Evolutionary conservation across 23 red algal species (phyloP).

Genomic region (Gracilaria domingensis): DNA sequence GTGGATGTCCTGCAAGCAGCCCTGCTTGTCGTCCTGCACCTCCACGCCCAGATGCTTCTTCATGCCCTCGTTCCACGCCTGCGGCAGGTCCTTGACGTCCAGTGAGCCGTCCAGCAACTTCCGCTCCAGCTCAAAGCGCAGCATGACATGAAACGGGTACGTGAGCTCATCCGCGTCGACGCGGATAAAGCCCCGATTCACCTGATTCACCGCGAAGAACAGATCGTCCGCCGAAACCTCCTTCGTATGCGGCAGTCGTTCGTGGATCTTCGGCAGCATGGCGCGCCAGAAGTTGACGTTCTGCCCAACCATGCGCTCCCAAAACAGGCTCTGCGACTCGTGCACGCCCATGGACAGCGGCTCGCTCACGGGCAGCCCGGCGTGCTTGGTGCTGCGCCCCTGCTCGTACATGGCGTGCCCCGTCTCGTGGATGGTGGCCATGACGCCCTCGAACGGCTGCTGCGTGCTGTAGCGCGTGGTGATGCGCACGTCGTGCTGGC

Average conservation of each 20-base stretch:
- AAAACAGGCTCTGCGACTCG: conserved; percentile 79
- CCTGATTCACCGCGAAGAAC: conserved; percentile 62
- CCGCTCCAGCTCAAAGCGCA: conserved; percentile 76
- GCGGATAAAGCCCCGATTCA: conserved; percentile 65
- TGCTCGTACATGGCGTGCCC: conserved; percentile 87
- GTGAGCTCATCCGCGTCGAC: conserved; percentile 74
- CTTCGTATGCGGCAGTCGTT: conserved; percentile 65
- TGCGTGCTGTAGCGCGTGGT: conserved; percentile 77
- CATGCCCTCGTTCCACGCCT: conserved; percentile 74
- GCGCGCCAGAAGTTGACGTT: conserved; percentile 51
- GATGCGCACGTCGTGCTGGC: conserved; percentile 66
- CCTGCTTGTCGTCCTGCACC: conserved; percentile 35
- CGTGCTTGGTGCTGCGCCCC: conserved; percentile 45
- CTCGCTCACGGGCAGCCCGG: conserved; percentile 61
- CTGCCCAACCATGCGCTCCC: conserved; percentile 81
- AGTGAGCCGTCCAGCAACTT: conserved; percentile 62
- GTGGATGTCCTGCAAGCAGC: conserved; percentile 83
- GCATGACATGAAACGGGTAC: conserved; percentile 80
- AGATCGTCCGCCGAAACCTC: conserved; percentile 59
- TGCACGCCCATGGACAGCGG: conserved; percentile 73
- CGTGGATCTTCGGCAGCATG: conserved; percentile 32
- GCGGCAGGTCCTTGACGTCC: conserved; percentile 59
- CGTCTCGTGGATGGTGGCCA: conserved; percentile 67
- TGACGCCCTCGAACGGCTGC: conserved; percentile 69
- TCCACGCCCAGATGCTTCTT: conserved; percentile 69